Base-by-base conservation (phyloP, 2,329 filamentous ascomycete genomes). In the Nothophoma quercina region DNA sequence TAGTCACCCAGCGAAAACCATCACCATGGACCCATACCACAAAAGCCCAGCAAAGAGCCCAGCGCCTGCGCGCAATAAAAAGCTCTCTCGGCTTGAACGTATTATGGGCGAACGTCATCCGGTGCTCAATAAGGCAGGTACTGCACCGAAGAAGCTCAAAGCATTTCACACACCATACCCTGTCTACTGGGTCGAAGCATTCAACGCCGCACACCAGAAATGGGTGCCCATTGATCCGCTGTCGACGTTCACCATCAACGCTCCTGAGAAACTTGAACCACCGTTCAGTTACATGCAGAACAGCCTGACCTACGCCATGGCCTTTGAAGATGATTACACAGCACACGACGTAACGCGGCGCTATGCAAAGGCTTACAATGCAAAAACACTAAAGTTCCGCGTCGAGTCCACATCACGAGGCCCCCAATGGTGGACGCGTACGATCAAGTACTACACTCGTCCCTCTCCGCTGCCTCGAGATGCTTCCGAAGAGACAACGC, bases 141-240 rank as follows among this genome's bases (percentile, higher is more conserved):
- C 51, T 19, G 35, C 78, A 42, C 73, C 71, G 9, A 72, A 75
- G 19, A 70, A 71, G 26, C 75, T 74, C 16, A 75, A 69, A 12
- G 83, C 88, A 9, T 82, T 81, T 19, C 90, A 93, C 67, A 93
- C 91, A 0, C 74, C 84, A 0, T 90, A 88, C 65, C 95, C 95
- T 0, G 82, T 98, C 3, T 98, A 92, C 70, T 99, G 95, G 95
- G 88, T 97, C 0, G 95, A 99, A 75, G 88, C 91, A 3, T 90
- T 96, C 59, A 93, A 97, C 58, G 80, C 86, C 45, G 89, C 89
- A 0, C 85, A 91, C 59, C 90, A 97, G 69, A 96, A 91, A 78
- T 99, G 95, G 95, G 85, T 96, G 48, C 84, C 91, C 0, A 85
- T 95, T 29, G 95, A 99, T 69, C 86, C 93, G 0, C 75, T 97